phyloP scores from a whole-genome alignment of 2,329 filamentous ascomycete genomes.

The Pyrenophora graminea region DNA sequence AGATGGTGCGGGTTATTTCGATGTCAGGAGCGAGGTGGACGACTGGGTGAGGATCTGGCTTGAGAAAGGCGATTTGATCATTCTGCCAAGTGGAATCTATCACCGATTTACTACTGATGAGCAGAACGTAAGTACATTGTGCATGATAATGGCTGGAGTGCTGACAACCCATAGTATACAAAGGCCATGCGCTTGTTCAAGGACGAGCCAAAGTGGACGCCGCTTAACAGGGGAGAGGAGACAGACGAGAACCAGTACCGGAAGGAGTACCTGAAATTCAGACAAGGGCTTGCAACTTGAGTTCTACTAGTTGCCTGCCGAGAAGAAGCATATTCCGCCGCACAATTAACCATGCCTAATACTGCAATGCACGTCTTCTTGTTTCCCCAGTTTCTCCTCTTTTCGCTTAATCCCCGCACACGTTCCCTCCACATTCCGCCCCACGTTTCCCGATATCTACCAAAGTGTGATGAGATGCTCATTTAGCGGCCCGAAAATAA shows the following conservation, averaged over 20 bases:
- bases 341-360: no score
- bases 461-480: no score
- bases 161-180: slow-evolving; percentile 69
- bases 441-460: no score
- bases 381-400: not conserved
- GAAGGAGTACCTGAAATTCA: slow-evolving; percentile 69
- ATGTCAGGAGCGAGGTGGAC: slow-evolving; percentile 81
- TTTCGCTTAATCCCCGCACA: not conserved
- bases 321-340: not conserved
- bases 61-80: slow-evolving; percentile 86
- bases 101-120: slow-evolving; percentile 96
- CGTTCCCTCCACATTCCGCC: not conserved
- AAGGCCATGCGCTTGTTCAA: slow-evolving; percentile 97
- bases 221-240: slow-evolving; percentile 77
- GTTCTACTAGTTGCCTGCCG: not conserved
- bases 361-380: not conserved
- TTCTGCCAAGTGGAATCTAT: slow-evolving; percentile 93
- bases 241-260: slow-evolving; percentile 80
- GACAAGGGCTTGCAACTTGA: slow-evolving; percentile 23
- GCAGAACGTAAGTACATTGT: slow-evolving; percentile 69
- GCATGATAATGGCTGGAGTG: not conserved
- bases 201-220: slow-evolving; percentile 98
- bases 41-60: slow-evolving; percentile 87
- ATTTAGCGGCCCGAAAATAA: no score
- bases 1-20: slow-evolving; percentile 88